These are phyloP conservation scores for Hyaloscypha bicolor DNA, from an alignment of 495 filamentous ascomycete genomes.

Conservation along the genomic window DNA sequence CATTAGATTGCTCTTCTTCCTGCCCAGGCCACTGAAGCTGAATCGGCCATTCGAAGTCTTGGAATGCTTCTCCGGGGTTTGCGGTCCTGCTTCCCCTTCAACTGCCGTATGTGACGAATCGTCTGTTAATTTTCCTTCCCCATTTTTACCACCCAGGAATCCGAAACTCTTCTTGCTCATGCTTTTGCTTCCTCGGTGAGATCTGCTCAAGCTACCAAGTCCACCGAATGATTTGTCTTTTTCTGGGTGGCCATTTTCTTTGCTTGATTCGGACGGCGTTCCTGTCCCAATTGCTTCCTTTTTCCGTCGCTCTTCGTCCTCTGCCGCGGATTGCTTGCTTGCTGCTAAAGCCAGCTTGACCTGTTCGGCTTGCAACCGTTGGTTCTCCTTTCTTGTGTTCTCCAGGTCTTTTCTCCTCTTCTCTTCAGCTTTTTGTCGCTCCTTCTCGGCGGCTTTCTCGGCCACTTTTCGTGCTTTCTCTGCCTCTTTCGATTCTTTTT, in stretches of 20 bases:
- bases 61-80: slow-evolving; percentile 30
- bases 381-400: slow-evolving; percentile 47
- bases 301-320: slow-evolving; percentile 45
- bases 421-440: slow-evolving; percentile 63
- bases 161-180: slow-evolving; percentile 49
- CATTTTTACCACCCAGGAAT: slow-evolving; percentile 39
- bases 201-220: slow-evolving; percentile 12
- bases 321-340: slow-evolving; percentile 52
- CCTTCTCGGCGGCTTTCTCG: slow-evolving; percentile 54
- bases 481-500: slow-evolving; percentile 55
- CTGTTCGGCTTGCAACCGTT: slow-evolving; percentile 55
- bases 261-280: background rate
- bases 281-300: slow-evolving; percentile 34
- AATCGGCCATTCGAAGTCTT: slow-evolving; percentile 51
- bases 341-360: slow-evolving; percentile 58
- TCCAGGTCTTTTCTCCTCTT: slow-evolving; percentile 67
- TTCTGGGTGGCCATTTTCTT: slow-evolving; percentile 26
- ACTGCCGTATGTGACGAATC: slow-evolving; percentile 26
- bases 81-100: slow-evolving; percentile 29
- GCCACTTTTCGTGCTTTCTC: slow-evolving; percentile 68
- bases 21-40: slow-evolving; percentile 55
- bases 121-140: slow-evolving; percentile 32
- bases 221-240: slow-evolving; percentile 12
- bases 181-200: slow-evolving; percentile 58
- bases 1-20: slow-evolving; percentile 59